Base-by-base conservation (phyloP, 163 green algal species). In the Scenedesmus sp. region DNA sequence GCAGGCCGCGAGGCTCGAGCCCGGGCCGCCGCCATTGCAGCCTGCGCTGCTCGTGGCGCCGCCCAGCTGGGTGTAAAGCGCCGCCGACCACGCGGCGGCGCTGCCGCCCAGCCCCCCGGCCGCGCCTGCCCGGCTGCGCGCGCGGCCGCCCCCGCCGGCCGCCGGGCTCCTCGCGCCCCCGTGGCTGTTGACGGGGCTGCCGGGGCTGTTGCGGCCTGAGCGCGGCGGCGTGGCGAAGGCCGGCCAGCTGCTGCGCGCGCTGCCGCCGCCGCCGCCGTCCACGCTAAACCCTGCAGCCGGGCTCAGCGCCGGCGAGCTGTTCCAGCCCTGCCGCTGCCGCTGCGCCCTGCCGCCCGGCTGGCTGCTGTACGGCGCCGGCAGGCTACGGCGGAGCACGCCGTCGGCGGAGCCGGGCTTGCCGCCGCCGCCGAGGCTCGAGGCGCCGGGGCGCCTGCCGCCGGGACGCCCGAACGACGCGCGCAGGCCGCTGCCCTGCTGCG, bases 231-330 rank as follows among this genome's bases (percentile, higher is more conserved):
- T 65, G 1, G 50, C 51, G 51, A 51, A 76, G 5, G 48, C 67
- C 6, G 67, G 51, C 67, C 51, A 76, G 51, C 67, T 64, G 51
- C 51, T 64, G 67, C 67, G 47, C 22, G 44, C 53, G 62, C 18
- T 39, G 62, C 39, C 11, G 31, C n/a, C 31, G 11, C 31, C 62
- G 20, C 10, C 22, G n/a, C 20, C 62, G 6, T 47, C 7, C 39
- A 47, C 39, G 39, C 62, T n/a, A 1, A 20, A 53, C 7, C 62
- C 62, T 70, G 62, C 62, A 26, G 18, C 33, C n/a, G 31, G 4
- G 0, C n/a, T 22, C 64, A 60, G 42, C 42, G 26, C 5, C 20
- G 9, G 39, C 39, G 39, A 47, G 39, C 39, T 15, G 10, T 10
- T 6, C 7, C 39, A 47, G 39, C 7, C 6, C 7, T 47, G 39